Evolutionary conservation across 2,329 filamentous ascomycete species (phyloP).

Genomic region (Ophiocordyceps camponoti-rufipedis): DNA sequence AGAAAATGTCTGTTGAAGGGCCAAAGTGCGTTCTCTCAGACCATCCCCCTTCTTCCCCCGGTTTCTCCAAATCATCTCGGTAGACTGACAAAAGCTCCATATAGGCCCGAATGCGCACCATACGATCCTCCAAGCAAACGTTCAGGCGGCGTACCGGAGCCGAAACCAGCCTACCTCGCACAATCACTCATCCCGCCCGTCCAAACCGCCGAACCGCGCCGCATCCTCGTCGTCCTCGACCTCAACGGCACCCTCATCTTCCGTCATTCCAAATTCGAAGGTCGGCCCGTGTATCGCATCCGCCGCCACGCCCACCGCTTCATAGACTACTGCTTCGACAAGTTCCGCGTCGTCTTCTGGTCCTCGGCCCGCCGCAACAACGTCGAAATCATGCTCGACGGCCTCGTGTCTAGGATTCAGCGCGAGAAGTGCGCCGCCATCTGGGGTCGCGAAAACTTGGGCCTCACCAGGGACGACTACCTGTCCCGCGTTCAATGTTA

Average conservation of each 20-base stretch:
- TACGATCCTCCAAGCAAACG: conserved; percentile 1
- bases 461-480: conserved; percentile 47
- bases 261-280: conserved; percentile 35
- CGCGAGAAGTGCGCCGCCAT: conserved; percentile 40
- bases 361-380: conserved; percentile 66
- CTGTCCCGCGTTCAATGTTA: conserved; percentile 63
- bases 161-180: conserved; percentile 41
- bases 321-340: conserved; percentile 52
- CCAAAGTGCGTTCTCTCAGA: too few relatives aligned
- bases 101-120: too few relatives aligned
- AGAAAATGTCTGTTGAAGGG: too few relatives aligned
- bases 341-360: conserved; percentile 76
- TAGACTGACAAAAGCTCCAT: neutral
- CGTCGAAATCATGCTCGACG: conserved; percentile 46
- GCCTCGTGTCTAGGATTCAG: conserved; percentile 40
- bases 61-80: neutral
- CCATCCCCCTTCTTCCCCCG: too few relatives aligned
- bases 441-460: conserved; percentile 66
- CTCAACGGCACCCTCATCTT: conserved; percentile 80
- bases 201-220: conserved; percentile 28
- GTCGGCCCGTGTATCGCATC: conserved; percentile 33
- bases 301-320: conserved; percentile 55
- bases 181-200: conserved; percentile 27
- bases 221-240: conserved; percentile 71
- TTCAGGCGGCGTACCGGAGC: conserved; percentile 42